These are phyloP conservation scores for Saccharum officinarum DNA, from an alignment of 176 grass and related monocot genomes.

Conservation along the genomic window DNA sequence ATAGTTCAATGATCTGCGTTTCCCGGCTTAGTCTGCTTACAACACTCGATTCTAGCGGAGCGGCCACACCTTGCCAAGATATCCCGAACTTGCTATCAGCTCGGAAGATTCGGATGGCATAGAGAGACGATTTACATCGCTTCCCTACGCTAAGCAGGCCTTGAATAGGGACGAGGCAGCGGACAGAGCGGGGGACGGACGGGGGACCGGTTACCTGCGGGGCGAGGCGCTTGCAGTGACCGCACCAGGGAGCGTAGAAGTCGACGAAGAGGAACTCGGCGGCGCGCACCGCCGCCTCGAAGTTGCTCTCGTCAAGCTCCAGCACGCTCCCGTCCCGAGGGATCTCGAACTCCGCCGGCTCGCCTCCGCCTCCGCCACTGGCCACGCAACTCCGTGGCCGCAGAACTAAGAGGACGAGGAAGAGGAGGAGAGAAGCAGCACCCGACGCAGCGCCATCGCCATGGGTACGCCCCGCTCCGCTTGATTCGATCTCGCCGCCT, in stretches of 20 bases:
- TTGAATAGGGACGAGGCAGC: background rate
- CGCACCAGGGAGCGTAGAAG: conserved; percentile 96
- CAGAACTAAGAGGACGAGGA: conserved; percentile 3
- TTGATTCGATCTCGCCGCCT: conserved; percentile 24
- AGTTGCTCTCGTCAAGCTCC: conserved; percentile 83
- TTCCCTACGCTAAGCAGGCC: background rate
- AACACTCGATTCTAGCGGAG: background rate
- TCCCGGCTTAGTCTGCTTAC: background rate
- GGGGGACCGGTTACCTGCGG: conserved; percentile 59
- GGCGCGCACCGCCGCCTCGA: conserved; percentile 63
- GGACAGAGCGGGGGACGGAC: background rate
- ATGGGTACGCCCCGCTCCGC: background rate
- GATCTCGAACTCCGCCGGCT: conserved; percentile 46
- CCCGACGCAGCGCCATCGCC: background rate
- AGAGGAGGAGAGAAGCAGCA: background rate
- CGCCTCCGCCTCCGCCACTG: conserved; percentile 11
- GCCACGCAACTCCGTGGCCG: conserved; percentile 11
- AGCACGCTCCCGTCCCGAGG: conserved; percentile 65
- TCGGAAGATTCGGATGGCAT: background rate
- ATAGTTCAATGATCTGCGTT: background rate
- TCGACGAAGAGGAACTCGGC: conserved; percentile 75
- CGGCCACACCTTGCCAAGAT: background rate
- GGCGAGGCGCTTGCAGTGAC: conserved; percentile 91
- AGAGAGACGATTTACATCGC: background rate
- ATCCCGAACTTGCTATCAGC: background rate